phyloP scores from a whole-genome alignment of 306 rosid species.

The Fragaria vesca region DNA sequence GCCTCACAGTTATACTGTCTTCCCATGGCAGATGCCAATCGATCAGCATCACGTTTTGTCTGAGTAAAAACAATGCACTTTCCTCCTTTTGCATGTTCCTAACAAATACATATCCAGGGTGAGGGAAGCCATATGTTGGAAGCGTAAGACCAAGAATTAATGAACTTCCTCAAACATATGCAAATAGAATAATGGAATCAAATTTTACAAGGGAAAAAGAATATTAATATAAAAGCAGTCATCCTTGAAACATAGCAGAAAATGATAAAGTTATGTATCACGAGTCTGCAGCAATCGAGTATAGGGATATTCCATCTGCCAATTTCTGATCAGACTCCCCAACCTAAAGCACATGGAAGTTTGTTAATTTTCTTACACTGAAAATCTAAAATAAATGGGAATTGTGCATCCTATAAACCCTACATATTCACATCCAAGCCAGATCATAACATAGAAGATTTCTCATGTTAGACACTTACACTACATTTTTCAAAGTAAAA shows the following conservation, averaged over 20 bases:
- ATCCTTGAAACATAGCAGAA: neutral
- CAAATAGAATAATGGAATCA: neutral
- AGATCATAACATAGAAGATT: neutral
- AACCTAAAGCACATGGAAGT: conserved; percentile 55
- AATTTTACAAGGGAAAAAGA: neutral
- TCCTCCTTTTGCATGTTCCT: conserved; percentile 98
- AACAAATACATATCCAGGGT: conserved; percentile 19
- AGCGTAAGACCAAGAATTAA: conserved; percentile 7
- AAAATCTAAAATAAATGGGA: neutral
- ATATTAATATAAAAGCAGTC: neutral
- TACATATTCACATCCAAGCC: neutral
- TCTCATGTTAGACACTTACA: neutral
- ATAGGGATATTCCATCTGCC: conserved; percentile 91
- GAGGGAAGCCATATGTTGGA: conserved; percentile 15
- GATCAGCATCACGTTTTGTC: conserved; percentile 98
- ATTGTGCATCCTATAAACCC: neutral
- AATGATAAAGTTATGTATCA: conserved; percentile 27
- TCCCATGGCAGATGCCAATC: conserved; percentile 70
- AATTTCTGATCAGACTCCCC: conserved; percentile 98
- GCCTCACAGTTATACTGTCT: conserved; percentile 71
- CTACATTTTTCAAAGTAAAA: neutral
- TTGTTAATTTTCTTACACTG: conserved; percentile 22
- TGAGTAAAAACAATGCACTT: conserved; percentile 96
- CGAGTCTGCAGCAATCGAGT: conserved; percentile 52
- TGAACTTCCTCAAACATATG: neutral